Percentiles rank a stretch among this genome's conserved stretches.
phyloP scores from a whole-genome alignment of 2,329 filamentous ascomycete genomes.

The Metarhizium robertsii region DNA sequence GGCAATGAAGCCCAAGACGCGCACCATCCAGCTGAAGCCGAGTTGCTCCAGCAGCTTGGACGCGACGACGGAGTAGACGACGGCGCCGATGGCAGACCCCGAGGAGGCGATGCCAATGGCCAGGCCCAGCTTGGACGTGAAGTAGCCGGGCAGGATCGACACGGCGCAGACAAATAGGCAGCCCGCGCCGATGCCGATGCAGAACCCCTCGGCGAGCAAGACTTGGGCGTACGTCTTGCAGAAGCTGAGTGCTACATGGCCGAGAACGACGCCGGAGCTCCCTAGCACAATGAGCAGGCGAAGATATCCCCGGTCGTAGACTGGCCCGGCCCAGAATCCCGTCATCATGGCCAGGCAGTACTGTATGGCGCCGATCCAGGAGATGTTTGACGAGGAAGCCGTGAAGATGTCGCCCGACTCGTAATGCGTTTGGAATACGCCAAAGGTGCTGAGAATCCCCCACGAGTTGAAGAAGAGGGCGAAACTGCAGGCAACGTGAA shows the following conservation, averaged over 20 bases:
- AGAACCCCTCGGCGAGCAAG: slow-evolving; percentile 28
- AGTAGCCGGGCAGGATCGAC: slow-evolving; percentile 31
- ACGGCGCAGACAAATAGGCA: slow-evolving; percentile 25
- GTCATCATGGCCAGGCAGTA: slow-evolving; percentile 29
- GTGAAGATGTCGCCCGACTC: slow-evolving; percentile 22
- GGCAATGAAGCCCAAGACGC: slow-evolving; percentile 34
- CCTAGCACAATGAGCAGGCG: slow-evolving; percentile 25
- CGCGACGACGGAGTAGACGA: slow-evolving; percentile 25
- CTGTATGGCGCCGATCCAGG: slow-evolving; percentile 36
- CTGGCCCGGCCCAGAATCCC: slow-evolving; percentile 29
- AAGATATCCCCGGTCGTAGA: slow-evolving; percentile 34
- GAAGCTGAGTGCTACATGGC: slow-evolving; percentile 36
- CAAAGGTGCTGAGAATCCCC: slow-evolving; percentile 33
- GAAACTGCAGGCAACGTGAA: slow-evolving; percentile 6
- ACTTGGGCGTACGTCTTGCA: slow-evolving; percentile 34
- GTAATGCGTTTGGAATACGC: slow-evolving; percentile 37
- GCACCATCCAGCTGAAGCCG: slow-evolving; percentile 45
- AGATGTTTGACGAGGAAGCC: slow-evolving; percentile 28
- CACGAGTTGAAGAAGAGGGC: slow-evolving; percentile 7
- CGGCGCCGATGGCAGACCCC: slow-evolving; percentile 12
- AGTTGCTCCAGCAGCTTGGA: slow-evolving; percentile 34
- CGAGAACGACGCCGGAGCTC: slow-evolving; percentile 25
- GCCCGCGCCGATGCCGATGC: slow-evolving; percentile 27
- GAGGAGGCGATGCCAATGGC: slow-evolving; percentile 22
- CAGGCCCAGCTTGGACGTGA: slow-evolving; percentile 14